A percentile compares a stretch with the other conserved stretches of the same genome.
Conservation (phyloP, 2,329 filamentous ascomycete species). For the Didymella pinodella region DNA sequence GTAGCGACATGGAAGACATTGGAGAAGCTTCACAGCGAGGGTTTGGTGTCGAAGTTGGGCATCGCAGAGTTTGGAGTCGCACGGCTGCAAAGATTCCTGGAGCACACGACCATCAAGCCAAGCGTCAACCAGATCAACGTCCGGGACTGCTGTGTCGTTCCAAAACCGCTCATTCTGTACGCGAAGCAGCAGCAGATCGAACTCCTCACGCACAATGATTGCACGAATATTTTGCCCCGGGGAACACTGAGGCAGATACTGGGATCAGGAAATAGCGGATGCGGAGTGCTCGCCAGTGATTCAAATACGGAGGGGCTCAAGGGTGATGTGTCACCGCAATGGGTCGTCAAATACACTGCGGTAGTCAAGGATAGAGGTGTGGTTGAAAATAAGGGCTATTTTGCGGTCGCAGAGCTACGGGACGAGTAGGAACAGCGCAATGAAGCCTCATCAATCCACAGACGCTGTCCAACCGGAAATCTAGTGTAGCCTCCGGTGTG, state of each 20-base stretch:
- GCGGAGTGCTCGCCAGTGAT: conserved; percentile 75
- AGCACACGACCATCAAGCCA: conserved; percentile 74
- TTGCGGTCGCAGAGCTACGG: conserved; percentile 78
- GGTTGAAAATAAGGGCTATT: conserved; percentile 98
- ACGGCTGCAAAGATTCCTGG: conserved; percentile 79
- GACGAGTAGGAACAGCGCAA: conserved; percentile 14
- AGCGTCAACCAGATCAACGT: conserved; percentile 96
- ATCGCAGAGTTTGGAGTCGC: conserved; percentile 91
- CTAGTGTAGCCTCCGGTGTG: not conserved
- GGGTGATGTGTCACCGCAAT: conserved; percentile 84
- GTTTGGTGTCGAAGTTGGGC: conserved; percentile 77
- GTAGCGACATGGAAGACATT: conserved; percentile 74
- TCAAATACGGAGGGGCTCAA: conserved; percentile 65
- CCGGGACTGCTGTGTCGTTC: conserved; percentile 93
- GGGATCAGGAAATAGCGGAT: conserved; percentile 74
- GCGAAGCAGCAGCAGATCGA: conserved; percentile 87
- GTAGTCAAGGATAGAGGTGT: conserved; percentile 93
- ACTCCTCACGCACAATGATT: conserved; percentile 91
- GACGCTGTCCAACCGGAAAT: not conserved
- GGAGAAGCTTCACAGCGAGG: conserved; percentile 75
- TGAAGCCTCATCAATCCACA: not conserved
- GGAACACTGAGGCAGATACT: conserved; percentile 87
- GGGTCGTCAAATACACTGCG: conserved; percentile 97
- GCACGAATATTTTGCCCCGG: conserved; percentile 85
- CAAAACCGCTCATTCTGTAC: conserved; percentile 81